These are phyloP conservation scores for Apophysomyces ossiformis DNA, from an alignment of 371 early-diverging fungal genomes.

Conservation along the genomic window DNA sequence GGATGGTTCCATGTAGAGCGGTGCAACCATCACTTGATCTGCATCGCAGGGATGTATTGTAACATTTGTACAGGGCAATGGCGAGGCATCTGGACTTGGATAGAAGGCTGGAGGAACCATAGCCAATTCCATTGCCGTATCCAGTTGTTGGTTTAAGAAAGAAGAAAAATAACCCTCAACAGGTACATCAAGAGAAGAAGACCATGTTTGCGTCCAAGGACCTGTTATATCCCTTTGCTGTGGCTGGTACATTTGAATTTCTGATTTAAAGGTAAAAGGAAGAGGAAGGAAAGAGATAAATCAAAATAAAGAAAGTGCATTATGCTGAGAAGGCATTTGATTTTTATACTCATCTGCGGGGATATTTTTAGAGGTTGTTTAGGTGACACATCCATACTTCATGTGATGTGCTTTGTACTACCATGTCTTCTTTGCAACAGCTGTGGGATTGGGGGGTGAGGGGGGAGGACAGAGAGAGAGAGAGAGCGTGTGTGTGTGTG, in stretches of 20 bases:
- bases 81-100: background rate
- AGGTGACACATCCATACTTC: constrained; percentile 5
- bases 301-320: background rate
- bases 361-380: constrained; percentile 2
- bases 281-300: background rate
- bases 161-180: constrained; percentile 2
- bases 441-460: background rate
- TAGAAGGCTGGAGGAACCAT: constrained; percentile 10
- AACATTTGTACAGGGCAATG: background rate
- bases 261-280: background rate
- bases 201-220: background rate
- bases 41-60: background rate
- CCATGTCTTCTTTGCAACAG: constrained; percentile 3
- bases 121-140: constrained; percentile 3
- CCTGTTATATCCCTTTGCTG: background rate
- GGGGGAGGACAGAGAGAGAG: background rate
- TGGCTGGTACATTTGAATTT: background rate
- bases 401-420: constrained; percentile 8
- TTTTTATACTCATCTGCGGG: background rate
- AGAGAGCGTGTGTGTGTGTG: too few relatives aligned
- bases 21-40: constrained; percentile 6
- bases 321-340: too few relatives aligned
- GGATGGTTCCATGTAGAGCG: background rate
- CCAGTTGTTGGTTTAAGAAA: background rate
- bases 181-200: background rate